Evolutionary conservation across 1,284 basidiomycete species (phyloP).

Genomic region (Cryptococcus deneoformans): DNA sequence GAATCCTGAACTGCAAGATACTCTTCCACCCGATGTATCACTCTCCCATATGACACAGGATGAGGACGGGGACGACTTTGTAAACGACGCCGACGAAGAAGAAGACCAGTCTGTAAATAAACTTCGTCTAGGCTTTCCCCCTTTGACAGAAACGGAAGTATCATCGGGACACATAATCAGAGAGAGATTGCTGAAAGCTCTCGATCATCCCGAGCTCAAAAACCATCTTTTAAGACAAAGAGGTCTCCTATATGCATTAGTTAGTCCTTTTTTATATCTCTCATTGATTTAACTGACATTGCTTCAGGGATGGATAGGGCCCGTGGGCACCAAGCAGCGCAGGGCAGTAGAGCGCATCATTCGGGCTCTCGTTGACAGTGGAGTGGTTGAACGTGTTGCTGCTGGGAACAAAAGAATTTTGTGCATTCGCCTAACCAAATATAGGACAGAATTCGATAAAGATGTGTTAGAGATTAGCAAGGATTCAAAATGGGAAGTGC

Average conservation of each 20-base stretch:
- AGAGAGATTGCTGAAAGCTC: constrained; percentile 33
- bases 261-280: constrained; percentile 11
- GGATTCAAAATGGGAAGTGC: not conserved
- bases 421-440: constrained; percentile 41
- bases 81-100: constrained; percentile 16
- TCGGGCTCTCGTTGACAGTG: constrained; percentile 24
- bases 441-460: constrained; percentile 8
- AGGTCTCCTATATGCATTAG: constrained; percentile 27
- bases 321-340: constrained; percentile 16
- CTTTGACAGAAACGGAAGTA: constrained; percentile 34
- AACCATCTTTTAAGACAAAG: constrained; percentile 39
- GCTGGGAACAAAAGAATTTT: constrained; percentile 27
- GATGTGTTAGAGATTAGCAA: too few species aligned
- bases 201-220: constrained; percentile 38
- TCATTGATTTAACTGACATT: not conserved
- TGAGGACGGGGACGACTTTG: constrained; percentile 12
- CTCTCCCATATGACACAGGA: constrained; percentile 1
- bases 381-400: constrained; percentile 31
- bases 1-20: constrained; percentile 3
- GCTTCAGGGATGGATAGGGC: constrained; percentile 27
- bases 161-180: constrained; percentile 34
- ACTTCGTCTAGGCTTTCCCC: constrained; percentile 27
- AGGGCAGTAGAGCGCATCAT: constrained; percentile 31
- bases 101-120: not conserved
- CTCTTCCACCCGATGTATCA: not conserved